Percentiles rank a stretch among this genome's conserved stretches.
phyloP scores from a whole-genome alignment of 2,329 filamentous ascomycete genomes.

The Xylogone sp. region DNA sequence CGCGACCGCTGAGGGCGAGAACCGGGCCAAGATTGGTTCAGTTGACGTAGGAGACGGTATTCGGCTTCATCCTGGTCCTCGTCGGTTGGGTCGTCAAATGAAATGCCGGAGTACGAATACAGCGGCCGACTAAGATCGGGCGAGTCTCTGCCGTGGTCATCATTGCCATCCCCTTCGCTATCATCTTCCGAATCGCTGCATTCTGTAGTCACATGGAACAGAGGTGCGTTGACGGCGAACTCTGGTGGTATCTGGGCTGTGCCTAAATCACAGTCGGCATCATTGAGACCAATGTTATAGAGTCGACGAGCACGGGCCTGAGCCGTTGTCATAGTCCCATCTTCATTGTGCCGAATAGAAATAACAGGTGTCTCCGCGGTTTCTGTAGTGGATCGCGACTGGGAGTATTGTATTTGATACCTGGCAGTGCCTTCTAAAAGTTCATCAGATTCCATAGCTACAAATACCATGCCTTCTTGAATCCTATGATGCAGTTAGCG shows the following conservation, averaged over 20 bases:
- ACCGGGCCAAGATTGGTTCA: slow-evolving; percentile 1
- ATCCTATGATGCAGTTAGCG: slow-evolving; percentile 49
- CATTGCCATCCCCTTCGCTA: background rate
- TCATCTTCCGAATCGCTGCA: slow-evolving; percentile 57
- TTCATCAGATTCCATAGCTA: slow-evolving; percentile 80
- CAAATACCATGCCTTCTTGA: slow-evolving; percentile 87
- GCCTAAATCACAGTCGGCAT: slow-evolving; percentile 36
- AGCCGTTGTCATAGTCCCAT: slow-evolving; percentile 41
- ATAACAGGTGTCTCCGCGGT: slow-evolving; percentile 36
- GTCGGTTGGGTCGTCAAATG: background rate
- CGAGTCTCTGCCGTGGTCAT: background rate
- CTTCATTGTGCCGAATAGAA: slow-evolving; percentile 51
- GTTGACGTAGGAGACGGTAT: slow-evolving; percentile 2
- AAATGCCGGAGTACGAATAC: background rate
- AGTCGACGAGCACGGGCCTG: slow-evolving; percentile 41
- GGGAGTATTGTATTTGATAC: slow-evolving; percentile 67
- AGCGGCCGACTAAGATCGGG: background rate
- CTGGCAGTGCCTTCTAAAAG: slow-evolving; percentile 67
- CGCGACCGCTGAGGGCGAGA: background rate
- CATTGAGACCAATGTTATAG: slow-evolving; percentile 36
- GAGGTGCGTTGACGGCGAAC: slow-evolving; percentile 43
- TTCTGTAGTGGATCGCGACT: slow-evolving; percentile 18
- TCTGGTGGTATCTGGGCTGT: slow-evolving; percentile 55
- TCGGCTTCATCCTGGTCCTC: slow-evolving; percentile 29
- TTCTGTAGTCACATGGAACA: slow-evolving; percentile 54